Percentiles rank a stretch among this genome's conserved stretches.
Conservation (phyloP, 305 asterid species). For the Vinca major region DNA sequence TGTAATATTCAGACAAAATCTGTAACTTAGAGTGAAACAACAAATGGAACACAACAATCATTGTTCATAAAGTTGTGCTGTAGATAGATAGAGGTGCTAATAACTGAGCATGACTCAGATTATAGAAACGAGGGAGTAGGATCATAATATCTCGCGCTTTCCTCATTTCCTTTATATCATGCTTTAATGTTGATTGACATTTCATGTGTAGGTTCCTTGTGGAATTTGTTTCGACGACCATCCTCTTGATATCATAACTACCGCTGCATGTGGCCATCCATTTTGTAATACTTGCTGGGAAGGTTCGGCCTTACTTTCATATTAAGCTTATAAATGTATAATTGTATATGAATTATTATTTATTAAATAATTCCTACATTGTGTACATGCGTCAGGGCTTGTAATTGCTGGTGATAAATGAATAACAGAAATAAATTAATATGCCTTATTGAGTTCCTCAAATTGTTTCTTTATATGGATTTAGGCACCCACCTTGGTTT, state of each 20-base stretch:
- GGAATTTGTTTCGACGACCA: constrained; percentile 76
- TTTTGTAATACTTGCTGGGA: constrained; percentile 76
- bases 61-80: neutral
- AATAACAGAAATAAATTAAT: neutral
- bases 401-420: neutral
- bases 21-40: neutral
- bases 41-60: neutral
- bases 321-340: constrained; percentile 1
- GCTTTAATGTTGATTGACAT: constrained; percentile 2
- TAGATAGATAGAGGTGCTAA: neutral
- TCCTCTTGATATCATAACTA: constrained; percentile 32
- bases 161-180: neutral
- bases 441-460: neutral
- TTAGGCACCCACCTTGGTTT: neutral
- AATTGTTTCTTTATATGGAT: neutral
- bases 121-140: neutral
- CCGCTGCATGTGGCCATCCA: constrained; percentile 66
- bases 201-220: constrained; percentile 48
- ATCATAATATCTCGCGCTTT: neutral
- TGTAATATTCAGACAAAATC: neutral
- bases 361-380: neutral
- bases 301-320: constrained; percentile 31
- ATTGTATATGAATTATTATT: neutral
- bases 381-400: neutral
- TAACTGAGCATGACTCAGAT: neutral